Evolutionary conservation across 2,329 filamentous ascomycete genomes (phyloP).

Genomic region (Pseudogymnoascus sp.): DNA sequence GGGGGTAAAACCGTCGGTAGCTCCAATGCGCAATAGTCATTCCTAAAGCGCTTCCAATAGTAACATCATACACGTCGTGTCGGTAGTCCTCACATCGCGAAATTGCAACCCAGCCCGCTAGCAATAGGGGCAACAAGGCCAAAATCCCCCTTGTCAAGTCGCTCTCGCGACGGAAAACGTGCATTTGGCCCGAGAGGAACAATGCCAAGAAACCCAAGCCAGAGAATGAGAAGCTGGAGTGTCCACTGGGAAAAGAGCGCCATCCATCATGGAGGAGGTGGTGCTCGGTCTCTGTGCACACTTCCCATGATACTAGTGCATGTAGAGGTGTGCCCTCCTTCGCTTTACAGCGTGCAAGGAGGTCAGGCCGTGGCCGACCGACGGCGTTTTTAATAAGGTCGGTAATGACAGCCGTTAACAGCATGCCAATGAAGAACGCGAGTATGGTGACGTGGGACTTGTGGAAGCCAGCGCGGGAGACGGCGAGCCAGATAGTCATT

Average conservation of each 20-base stretch:
- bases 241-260: conserved; percentile 74
- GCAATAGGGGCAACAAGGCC: conserved; percentile 50
- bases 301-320: conserved; percentile 51
- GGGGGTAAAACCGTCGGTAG: conserved; percentile 56
- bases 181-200: conserved; percentile 59
- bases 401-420: conserved; percentile 74
- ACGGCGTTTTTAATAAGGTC: conserved; percentile 79
- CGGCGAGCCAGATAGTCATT: conserved; percentile 56
- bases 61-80: conserved; percentile 63
- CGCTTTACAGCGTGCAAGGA: conserved; percentile 81
- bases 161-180: conserved; percentile 39
- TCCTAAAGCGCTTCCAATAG: conserved; percentile 51
- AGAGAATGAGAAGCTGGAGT: conserved; percentile 69
- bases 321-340: conserved; percentile 38
- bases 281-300: conserved; percentile 63
- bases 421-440: conserved; percentile 64
- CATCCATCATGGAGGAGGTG: conserved; percentile 72
- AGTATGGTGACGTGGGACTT: conserved; percentile 82
- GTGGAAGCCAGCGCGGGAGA: conserved; percentile 55
- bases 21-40: conserved; percentile 54
- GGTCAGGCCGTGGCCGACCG: conserved; percentile 66
- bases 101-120: conserved; percentile 59
- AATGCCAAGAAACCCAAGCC: conserved; percentile 67
- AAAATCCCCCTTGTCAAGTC: conserved; percentile 49
- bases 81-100: conserved; percentile 62